Evolutionary conservation across 2,329 filamentous ascomycete genomes (phyloP).

Genomic region (Colletotrichum lupini): DNA sequence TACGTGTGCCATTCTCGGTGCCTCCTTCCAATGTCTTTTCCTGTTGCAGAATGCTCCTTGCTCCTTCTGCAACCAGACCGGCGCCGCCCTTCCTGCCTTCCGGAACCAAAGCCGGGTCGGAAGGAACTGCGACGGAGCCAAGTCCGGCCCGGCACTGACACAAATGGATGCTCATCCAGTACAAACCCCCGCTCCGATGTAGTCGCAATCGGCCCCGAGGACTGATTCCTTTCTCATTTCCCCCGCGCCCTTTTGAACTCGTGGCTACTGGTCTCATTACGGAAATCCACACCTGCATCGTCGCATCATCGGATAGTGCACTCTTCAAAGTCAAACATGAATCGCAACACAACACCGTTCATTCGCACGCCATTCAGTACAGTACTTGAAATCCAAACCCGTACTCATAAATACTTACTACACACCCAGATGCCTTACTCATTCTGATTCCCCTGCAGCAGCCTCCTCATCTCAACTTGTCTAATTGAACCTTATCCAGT

Average conservation of each 20-base stretch:
- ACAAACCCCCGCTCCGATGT: constrained; percentile 22
- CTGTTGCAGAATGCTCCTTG: neutral
- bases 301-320: constrained; percentile 31
- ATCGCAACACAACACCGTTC: constrained; percentile 3
- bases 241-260: neutral
- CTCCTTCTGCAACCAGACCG: neutral
- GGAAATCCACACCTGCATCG: neutral
- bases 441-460: neutral
- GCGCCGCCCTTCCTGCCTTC: neutral
- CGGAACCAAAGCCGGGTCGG: neutral
- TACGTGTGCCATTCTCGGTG: neutral
- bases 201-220: constrained; percentile 15
- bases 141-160: constrained; percentile 10
- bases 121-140: constrained; percentile 5
- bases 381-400: too few species aligned
- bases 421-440: too few species aligned
- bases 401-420: too few species aligned
- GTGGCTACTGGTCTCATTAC: neutral
- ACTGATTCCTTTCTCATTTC: neutral
- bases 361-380: neutral
- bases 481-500: neutral
- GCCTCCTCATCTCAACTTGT: neutral
- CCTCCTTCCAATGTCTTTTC: neutral
- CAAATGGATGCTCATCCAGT: neutral
- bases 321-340: constrained; percentile 10